A percentile compares a stretch with the other conserved stretches of the same genome.
phyloP scores from a whole-genome alignment of 371 early-diverging fungal genomes.

The Syncephalastrum sp. region DNA sequence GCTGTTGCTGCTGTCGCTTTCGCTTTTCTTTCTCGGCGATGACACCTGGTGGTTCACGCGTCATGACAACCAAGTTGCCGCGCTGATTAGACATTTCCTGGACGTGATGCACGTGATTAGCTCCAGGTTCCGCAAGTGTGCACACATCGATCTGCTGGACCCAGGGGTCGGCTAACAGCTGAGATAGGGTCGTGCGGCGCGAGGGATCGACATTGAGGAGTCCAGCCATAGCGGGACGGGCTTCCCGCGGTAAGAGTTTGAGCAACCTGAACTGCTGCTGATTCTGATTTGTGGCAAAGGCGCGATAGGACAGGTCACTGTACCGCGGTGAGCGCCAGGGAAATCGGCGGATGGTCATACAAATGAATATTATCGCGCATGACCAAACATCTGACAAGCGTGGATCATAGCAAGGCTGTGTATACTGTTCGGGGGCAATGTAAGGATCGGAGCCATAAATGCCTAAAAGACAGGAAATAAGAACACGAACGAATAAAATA shows the following conservation, averaged over 20 bases:
- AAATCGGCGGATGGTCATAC: constrained; percentile 74
- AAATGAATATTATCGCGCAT: constrained; percentile 75
- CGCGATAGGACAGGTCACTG: constrained; percentile 57
- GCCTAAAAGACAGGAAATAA: constrained; percentile 36
- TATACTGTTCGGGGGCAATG: constrained; percentile 89
- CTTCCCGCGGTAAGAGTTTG: constrained; percentile 49
- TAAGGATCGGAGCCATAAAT: constrained; percentile 88
- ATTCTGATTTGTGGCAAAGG: constrained; percentile 42
- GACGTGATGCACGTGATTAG: constrained; percentile 51
- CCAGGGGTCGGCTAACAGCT: constrained; percentile 50
- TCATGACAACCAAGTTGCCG: constrained; percentile 40
- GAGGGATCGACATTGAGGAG: constrained; percentile 56
- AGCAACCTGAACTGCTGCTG: constrained; percentile 45
- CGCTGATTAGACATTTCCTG: constrained; percentile 22
- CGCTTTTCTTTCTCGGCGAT: constrained; percentile 44
- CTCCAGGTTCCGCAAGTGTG: constrained; percentile 35
- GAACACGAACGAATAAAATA: constrained; percentile 2
- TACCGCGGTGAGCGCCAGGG: constrained; percentile 70
- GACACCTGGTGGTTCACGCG: constrained; percentile 45
- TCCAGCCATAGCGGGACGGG: constrained; percentile 43
- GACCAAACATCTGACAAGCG: constrained; percentile 78
- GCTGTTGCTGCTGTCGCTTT: constrained; percentile 9
- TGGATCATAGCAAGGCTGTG: constrained; percentile 59
- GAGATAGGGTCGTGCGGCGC: constrained; percentile 42
- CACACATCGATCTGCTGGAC: constrained; percentile 60